phyloP scores from a whole-genome alignment of 805 yeast species.

The Candida dendrica region DNA sequence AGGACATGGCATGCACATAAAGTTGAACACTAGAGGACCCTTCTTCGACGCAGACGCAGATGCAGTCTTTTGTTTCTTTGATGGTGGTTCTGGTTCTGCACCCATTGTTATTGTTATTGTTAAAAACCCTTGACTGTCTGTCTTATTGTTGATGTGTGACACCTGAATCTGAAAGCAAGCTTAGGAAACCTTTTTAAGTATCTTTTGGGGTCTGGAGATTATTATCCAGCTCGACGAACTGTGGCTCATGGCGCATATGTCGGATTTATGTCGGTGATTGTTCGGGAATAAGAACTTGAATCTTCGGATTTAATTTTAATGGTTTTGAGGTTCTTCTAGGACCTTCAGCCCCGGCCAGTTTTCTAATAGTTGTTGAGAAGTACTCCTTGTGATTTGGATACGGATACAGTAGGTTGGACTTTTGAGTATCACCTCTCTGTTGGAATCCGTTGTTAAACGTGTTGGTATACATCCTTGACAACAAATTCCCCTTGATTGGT shows the following conservation, averaged over 20 bases:
- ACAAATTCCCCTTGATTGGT: slow-evolving; percentile 22
- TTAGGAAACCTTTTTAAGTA: too few species aligned
- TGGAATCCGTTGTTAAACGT: background rate
- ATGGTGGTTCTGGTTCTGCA: background rate
- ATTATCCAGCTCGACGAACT: too few species aligned
- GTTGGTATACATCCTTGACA: too few species aligned
- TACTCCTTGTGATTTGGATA: background rate
- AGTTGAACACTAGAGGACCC: slow-evolving; percentile 25
- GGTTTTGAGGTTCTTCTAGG: slow-evolving; percentile 3
- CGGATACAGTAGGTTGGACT: background rate
- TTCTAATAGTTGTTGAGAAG: background rate
- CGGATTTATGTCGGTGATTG: too few species aligned
- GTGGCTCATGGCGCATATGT: too few species aligned
- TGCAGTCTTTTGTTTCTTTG: background rate
- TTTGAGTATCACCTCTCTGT: background rate
- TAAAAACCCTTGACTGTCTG: too few species aligned
- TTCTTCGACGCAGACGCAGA: slow-evolving; percentile 3
- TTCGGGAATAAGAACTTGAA: too few species aligned
- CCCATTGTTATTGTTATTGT: slow-evolving; percentile 5
- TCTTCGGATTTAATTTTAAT: too few species aligned
- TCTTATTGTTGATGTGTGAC: too few species aligned
- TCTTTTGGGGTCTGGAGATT: too few species aligned
- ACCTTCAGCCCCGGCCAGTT: slow-evolving; percentile 1
- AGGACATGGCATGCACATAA: slow-evolving; percentile 25
- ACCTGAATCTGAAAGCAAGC: too few species aligned